Evolutionary conservation across 2,329 filamentous ascomycete genomes (phyloP), one percentile per base, ranked within the genome.

Genomic region (Xylaria polymorpha): DNA sequence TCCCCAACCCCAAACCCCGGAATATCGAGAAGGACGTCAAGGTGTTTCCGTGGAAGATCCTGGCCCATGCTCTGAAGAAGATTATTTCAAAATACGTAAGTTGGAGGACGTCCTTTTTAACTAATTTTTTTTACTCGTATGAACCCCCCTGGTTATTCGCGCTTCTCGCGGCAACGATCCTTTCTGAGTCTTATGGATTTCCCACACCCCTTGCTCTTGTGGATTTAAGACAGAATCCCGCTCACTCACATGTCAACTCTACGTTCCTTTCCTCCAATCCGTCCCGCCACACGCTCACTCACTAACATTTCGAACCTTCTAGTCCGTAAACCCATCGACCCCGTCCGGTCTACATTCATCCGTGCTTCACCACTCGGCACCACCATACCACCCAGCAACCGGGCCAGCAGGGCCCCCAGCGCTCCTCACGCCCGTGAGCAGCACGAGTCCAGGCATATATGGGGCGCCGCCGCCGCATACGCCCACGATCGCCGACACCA

Each of bases 11-110:
- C 1, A 98, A 98, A 82, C 96, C 96, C 20, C 88, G 96, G 71
- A 98, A 98, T 78, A 99, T 99, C 73, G 96, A 98, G 84, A 99
- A 99, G 83, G 95, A 98, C 77, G 94, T 99, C 78, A 99, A 99
- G 83, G 96, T 98, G 14, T 99, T 98, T 78, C 92, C 94, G 4
- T 99, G 96, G 96, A 96, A 94, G 81, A 93, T 96, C 69, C 86
- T 99, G 53, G 88, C 89, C 58, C 88, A 90, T 69, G 95, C 96
- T 0, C 86, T 99, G 73, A 97, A 97, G 87, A 99, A 99, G 85
- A 98, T 99, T 77, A 97, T 99, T 79, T 91, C 93, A 77, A 99
- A 99, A 91, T 99, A 98, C 81, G 78, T 79, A 61, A 77, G 77
- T 76, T 67, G 12, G 50, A 39, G 37, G 9, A 7, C n/a, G 25